Base-by-base conservation (phyloP, 495 filamentous ascomycete genomes). In the Hypomontagnella submonticulosa region DNA sequence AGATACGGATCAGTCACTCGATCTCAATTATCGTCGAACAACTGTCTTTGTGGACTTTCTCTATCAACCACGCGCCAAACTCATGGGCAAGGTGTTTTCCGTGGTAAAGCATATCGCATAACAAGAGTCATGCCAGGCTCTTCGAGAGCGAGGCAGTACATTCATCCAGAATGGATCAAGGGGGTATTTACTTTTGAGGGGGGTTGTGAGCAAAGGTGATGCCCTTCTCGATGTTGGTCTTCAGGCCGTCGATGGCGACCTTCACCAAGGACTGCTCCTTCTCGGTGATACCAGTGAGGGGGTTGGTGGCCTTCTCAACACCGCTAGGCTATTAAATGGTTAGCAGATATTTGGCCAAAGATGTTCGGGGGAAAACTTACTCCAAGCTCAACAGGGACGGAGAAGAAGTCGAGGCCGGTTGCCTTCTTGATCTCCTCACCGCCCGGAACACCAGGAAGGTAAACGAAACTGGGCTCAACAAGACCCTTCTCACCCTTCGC, bases 221-320 rank as follows among this genome's bases (percentile, higher is more conserved):
- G 70, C 95, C 95, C 86, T 97, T 97, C 69, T 85, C 79, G 72
- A 99, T 97, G 80, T 97, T 99, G 81, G 85, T 88, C 85, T 92
- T 90, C 30, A 99, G 84, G 53, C 87, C 95, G 63, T 81, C 79
- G 69, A 89, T 82, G 74, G 84, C 87, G 64, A 83, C 86, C 66
- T 91, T 85, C 57, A 99, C 87, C 52, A 99, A 87, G 66, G 85
- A 84, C 87, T 95, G 90, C 87, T 98, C 95, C 75, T 89, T 80
- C 7, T 90, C 88, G 69, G 89, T 91, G 70, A 92, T 81, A 55
- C 82, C 80, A 40, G 79, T 81, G 51, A 99, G 84, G 58, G 91
- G 83, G 82, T 98, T 92, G 71, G 81, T 82, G 69, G 86, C 91
- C 79, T 91, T 95, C 79, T 92, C 88, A 32, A 82, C 92, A 75